phyloP scores from a whole-genome alignment of 176 grass and related monocot species.

The Dactylis glomerata region DNA sequence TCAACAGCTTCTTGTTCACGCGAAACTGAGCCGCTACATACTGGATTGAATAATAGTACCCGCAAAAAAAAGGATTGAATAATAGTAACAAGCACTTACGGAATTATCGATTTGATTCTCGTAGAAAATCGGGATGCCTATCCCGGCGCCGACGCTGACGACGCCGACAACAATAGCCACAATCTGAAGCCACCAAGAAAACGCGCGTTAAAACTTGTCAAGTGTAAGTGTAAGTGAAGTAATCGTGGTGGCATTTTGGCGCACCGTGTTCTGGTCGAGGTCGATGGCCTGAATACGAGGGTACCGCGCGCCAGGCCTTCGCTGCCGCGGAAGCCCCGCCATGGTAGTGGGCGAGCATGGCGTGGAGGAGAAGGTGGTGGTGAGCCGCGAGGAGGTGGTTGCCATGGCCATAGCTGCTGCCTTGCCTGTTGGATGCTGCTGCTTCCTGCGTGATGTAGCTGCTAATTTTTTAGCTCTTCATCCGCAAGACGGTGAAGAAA shows the following conservation, averaged over 20 bases:
- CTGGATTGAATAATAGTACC: background rate
- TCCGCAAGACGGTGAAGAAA: too few relatives aligned
- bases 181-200: constrained; percentile 38
- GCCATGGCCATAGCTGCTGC: constrained; percentile 48
- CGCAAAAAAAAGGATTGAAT: too few relatives aligned
- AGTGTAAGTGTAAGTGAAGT: background rate
- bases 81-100: constrained; percentile 41
- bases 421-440: constrained; percentile 19
- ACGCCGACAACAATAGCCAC: constrained; percentile 87
- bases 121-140: constrained; percentile 91
- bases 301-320: constrained; percentile 25
- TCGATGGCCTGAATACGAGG: constrained; percentile 72
- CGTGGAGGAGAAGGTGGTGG: constrained; percentile 37
- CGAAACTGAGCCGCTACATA: background rate
- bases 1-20: background rate
- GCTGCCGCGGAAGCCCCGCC: constrained; percentile 2
- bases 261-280: constrained; percentile 92
- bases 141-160: constrained; percentile 79
- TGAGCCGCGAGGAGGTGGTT: constrained; percentile 36
- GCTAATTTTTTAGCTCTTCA: too few relatives aligned
- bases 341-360: constrained; percentile 14
- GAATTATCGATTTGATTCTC: constrained; percentile 90
- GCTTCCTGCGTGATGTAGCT: background rate
- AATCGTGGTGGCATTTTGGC: background rate
- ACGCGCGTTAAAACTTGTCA: background rate